Base-by-base conservation (phyloP, 768 basidiomycete species). In the Trametes gibbosa region DNA sequence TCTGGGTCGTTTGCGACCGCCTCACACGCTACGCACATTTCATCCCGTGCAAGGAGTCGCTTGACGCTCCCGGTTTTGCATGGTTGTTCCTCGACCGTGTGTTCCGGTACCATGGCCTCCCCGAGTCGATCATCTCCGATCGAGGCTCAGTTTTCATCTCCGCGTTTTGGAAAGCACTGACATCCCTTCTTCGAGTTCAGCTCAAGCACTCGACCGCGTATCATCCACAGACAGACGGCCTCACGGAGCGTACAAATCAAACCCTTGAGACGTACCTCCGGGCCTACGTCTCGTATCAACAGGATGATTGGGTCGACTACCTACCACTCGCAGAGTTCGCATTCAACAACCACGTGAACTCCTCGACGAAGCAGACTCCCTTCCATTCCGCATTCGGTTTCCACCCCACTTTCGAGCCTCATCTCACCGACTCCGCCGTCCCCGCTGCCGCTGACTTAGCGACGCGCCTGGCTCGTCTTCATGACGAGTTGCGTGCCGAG, bases 221-320 rank as follows among this genome's bases (percentile, higher is more conserved):
- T 27, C 45, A 47, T n/a, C 45, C 77, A 0, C 72, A 81, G 63
- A 74, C 76, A 3, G 74, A 80, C 53, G 71, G 73, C 49, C 72
- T 68, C 19, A 75, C 74, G 0, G 76, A 78, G 64, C 59, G 71
- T n/a, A 68, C 66, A 19, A 79, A 77, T 49, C 71, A 76, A 59
- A 72, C 67, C 5, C 65, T 79, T 10, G 74, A 77, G 50, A 62
- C 69, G 0, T 77, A 47, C 45, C 45, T 47, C 13, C 45, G 45
- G 24, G 45, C 45, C 24, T 47, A 47, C 24, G 25, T 47, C 45
- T 47, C 45, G 2, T 47, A 47, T 27, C 45, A 47, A 47, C 45
- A 47, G 24, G 45, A 47, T 27, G 45, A 47, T 14, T 47, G 45
- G 45, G 45, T 16, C 5, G 45, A 47, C 45, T 47, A 47, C 45